Percentiles rank a stretch among this genome's conserved stretches.
These are phyloP conservation scores for Gracilariopsis chorda DNA, from an alignment of 23 red algal genomes.

Conservation along the genomic window DNA sequence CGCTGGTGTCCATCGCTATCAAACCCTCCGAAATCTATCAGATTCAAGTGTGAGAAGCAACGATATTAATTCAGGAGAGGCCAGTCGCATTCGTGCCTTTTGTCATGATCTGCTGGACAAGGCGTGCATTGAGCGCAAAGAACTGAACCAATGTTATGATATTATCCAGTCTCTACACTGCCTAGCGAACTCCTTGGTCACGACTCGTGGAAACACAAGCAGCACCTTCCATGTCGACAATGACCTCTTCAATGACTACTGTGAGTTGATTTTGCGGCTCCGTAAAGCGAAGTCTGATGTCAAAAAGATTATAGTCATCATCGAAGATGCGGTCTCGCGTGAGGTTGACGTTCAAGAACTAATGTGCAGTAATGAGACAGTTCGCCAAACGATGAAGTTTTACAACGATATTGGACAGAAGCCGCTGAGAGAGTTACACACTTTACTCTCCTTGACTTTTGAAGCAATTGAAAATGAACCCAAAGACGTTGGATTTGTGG, in stretches of 20 bases:
- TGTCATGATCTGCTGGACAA: conserved; percentile 52
- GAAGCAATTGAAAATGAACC: neutral
- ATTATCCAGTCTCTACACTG: neutral
- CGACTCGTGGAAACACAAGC: neutral
- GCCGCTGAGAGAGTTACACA: neutral
- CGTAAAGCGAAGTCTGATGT: neutral
- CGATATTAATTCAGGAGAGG: conserved; percentile 51
- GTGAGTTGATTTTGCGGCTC: neutral
- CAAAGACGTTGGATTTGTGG: neutral
- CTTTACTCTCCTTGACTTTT: neutral
- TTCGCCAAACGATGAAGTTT: neutral
- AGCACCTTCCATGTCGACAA: neutral
- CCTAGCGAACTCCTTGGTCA: neutral
- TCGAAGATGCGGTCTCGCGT: neutral
- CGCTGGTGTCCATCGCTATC: conserved; percentile 8
- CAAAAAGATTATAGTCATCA: neutral
- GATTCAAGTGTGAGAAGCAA: conserved; percentile 27
- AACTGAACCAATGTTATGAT: conserved; percentile 10
- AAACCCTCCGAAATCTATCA: conserved; percentile 24
- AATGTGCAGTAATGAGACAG: neutral
- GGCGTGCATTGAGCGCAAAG: conserved; percentile 9
- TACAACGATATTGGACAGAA: neutral
- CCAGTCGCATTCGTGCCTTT: neutral
- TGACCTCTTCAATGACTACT: neutral
- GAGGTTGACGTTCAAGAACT: neutral